Evolutionary conservation across 2,329 filamentous ascomycete species (phyloP).

Genomic region (Monilinia fructigena): DNA sequence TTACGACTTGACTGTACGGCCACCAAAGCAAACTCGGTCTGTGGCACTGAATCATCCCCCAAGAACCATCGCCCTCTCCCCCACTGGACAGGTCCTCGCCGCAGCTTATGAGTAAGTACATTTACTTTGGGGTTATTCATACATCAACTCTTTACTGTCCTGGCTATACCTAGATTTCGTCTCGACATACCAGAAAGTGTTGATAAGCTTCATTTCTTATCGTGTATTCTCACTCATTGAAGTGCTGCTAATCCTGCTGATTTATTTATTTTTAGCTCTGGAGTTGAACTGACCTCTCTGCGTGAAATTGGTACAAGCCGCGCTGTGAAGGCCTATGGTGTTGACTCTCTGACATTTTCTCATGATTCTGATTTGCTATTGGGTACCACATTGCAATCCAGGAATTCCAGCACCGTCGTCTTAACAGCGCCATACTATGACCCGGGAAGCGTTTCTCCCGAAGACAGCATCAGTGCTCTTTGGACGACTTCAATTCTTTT

Average conservation of each 20-base stretch:
- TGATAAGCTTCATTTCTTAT: not conserved
- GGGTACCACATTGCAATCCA: constrained; percentile 67
- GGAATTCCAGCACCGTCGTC: constrained; percentile 68
- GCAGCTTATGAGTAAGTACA: constrained; percentile 68
- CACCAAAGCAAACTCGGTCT: constrained; percentile 69
- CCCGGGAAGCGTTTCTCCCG: constrained; percentile 62
- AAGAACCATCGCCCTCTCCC: constrained; percentile 75
- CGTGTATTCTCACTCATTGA: not conserved
- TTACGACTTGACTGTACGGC: constrained; percentile 66
- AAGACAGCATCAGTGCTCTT: constrained; percentile 68
- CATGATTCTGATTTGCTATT: constrained; percentile 75
- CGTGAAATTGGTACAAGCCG: constrained; percentile 60
- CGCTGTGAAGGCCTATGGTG: constrained; percentile 74
- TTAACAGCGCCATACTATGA: constrained; percentile 74
- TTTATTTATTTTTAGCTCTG: constrained; percentile 45
- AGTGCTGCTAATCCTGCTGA: constrained; percentile 7
- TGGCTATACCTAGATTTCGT: not conserved
- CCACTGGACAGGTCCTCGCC: constrained; percentile 77
- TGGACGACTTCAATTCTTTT: constrained; percentile 88
- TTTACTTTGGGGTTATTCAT: not conserved
- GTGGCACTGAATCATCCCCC: constrained; percentile 77
- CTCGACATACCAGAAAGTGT: not conserved
- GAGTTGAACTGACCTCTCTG: constrained; percentile 83
- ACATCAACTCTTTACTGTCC: too few species aligned
- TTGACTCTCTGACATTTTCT: constrained; percentile 74